These are phyloP conservation scores for Rhynchosporium agropyri DNA, from an alignment of 2,329 filamentous ascomycete genomes.

Conservation along the genomic window DNA sequence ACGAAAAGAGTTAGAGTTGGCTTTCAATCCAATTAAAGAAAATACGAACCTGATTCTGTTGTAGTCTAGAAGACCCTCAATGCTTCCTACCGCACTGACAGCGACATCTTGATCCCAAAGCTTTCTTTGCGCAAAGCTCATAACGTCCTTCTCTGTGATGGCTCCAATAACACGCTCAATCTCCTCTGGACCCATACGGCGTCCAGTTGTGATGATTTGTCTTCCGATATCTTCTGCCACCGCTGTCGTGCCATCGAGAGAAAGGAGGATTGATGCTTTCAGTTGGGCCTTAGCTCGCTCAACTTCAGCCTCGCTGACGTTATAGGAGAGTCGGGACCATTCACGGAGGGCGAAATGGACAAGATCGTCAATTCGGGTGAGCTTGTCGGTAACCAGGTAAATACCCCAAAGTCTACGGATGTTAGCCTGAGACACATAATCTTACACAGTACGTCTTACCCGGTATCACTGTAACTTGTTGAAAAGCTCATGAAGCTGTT, in stretches of 20 bases:
- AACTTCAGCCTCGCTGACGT: slow-evolving; percentile 85
- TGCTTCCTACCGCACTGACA: slow-evolving; percentile 87
- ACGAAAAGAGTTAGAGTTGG: slow-evolving; percentile 44
- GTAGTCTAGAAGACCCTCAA: slow-evolving; percentile 82
- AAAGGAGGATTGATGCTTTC: slow-evolving; percentile 96
- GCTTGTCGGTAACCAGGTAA: slow-evolving; percentile 92
- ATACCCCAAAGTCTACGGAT: slow-evolving; percentile 90
- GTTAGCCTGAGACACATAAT: slow-evolving; percentile 42
- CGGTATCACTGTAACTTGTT: slow-evolving; percentile 98
- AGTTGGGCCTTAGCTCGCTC: slow-evolving; percentile 99
- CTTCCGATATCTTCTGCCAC: slow-evolving; percentile 98
- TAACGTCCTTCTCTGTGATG: slow-evolving; percentile 95
- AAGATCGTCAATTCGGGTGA: slow-evolving; percentile 87
- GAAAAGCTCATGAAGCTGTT: slow-evolving; percentile 99
- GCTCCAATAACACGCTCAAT: slow-evolving; percentile 88
- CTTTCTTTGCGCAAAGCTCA: slow-evolving; percentile 93
- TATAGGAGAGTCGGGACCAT: slow-evolving; percentile 92
- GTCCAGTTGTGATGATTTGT: slow-evolving; percentile 96
- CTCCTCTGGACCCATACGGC: slow-evolving; percentile 87
- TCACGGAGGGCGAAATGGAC: slow-evolving; percentile 98
- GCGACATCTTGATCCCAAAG: slow-evolving; percentile 98
- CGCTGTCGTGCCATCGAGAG: slow-evolving; percentile 94
- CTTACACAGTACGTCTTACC: slow-evolving; percentile 61
- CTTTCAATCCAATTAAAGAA: slow-evolving; percentile 37
- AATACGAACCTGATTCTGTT: slow-evolving; percentile 72